Percentiles rank a stretch among this genome's conserved stretches.
Conservation (phyloP, 257 asterid genomes). For the Solanum clarkiae region DNA sequence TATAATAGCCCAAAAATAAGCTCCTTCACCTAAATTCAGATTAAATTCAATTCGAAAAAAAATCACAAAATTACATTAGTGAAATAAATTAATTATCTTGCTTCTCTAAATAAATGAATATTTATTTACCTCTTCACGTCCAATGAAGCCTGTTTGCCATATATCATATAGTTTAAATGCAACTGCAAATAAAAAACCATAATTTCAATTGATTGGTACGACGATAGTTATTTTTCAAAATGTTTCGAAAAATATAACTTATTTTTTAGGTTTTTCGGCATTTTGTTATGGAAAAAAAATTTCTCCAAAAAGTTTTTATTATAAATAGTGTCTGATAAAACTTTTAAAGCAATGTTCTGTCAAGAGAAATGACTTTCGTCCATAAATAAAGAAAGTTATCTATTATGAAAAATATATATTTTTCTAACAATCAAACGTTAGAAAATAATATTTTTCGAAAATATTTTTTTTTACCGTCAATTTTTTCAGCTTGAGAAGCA, state of each 20-base stretch:
- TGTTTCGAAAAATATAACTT: neutral
- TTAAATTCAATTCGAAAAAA: neutral
- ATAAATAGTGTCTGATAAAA: neutral
- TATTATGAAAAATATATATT: neutral
- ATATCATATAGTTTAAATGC: constrained; percentile 34
- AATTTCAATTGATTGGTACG: neutral
- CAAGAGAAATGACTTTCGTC: neutral
- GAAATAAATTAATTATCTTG: neutral
- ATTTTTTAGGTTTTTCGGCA: neutral
- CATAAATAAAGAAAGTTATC: neutral
- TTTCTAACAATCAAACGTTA: neutral
- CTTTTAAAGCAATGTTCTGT: neutral
- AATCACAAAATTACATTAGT: neutral
- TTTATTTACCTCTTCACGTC: constrained; percentile 29
- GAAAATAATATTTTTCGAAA: neutral
- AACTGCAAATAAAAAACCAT: constrained; percentile 18
- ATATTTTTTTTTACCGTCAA: neutral
- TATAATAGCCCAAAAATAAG: constrained; percentile 32
- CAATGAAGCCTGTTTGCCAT: constrained; percentile 32
- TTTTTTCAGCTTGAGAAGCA: constrained; percentile 37
- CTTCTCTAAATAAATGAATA: neutral
- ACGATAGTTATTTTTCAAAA: neutral
- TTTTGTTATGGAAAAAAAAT: neutral
- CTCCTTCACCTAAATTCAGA: constrained; percentile 31
- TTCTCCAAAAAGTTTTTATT: neutral